Conservation (phyloP, 441 rosid genomes). For the Erodium chrysanthum region DNA sequence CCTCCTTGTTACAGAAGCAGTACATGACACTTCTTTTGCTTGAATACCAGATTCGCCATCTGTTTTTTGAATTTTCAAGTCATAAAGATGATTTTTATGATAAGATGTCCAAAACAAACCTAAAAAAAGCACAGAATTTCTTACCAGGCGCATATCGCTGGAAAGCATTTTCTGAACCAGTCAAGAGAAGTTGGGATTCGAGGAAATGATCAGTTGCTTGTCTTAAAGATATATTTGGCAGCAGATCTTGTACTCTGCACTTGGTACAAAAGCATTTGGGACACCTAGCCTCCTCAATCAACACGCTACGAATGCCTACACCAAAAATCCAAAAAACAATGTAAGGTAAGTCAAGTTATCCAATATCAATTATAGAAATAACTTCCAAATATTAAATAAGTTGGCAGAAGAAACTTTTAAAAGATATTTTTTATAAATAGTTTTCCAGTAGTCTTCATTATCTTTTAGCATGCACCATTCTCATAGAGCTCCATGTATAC, state of each 20-base stretch:
- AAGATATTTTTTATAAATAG: background rate
- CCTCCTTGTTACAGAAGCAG: slow-evolving; percentile 25
- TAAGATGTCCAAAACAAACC: slow-evolving; percentile 1
- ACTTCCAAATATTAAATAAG: background rate
- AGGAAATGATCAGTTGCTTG: slow-evolving; percentile 37
- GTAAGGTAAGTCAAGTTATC: background rate
- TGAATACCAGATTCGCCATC: slow-evolving; percentile 51
- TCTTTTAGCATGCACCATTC: background rate
- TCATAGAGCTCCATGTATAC: background rate
- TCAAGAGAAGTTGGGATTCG: slow-evolving; percentile 26
- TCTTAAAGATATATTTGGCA: slow-evolving; percentile 47
- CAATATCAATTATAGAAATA: slow-evolving; percentile 11
- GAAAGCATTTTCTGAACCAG: slow-evolving; percentile 25
- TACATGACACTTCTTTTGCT: slow-evolving; percentile 34
- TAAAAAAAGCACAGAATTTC: background rate
- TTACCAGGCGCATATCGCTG: slow-evolving; percentile 35
- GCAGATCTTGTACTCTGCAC: slow-evolving; percentile 34
- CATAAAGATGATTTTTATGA: background rate
- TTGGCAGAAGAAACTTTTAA: background rate
- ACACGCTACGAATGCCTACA: slow-evolving; percentile 32
- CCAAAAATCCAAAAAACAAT: slow-evolving; percentile 6
- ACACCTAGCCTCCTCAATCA: slow-evolving; percentile 36
- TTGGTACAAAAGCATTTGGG: slow-evolving; percentile 37
- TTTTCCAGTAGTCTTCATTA: background rate
- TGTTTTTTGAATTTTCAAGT: slow-evolving; percentile 18